Conservation (phyloP, 2,329 filamentous ascomycete species). For the Sclerotinia nivalis region DNA sequence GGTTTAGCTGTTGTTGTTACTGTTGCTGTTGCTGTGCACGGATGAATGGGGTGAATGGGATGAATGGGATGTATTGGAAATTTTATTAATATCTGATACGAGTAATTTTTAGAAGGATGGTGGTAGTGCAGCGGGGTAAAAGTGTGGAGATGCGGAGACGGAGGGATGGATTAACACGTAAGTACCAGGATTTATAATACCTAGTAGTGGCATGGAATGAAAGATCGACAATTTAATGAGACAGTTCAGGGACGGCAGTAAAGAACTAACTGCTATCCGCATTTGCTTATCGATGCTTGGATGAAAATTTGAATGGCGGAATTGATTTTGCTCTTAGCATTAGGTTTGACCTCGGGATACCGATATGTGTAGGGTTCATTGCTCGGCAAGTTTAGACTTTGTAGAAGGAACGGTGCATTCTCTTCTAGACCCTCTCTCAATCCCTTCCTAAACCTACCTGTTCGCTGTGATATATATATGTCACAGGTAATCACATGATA, state of each 20-base stretch:
- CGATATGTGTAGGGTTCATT: not conserved
- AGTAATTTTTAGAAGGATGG: not conserved
- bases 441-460: too few species aligned
- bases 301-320: not conserved
- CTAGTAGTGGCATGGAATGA: not conserved
- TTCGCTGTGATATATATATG: too few species aligned
- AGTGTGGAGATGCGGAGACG: conserved; percentile 3
- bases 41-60: not conserved
- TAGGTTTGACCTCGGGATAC: not conserved
- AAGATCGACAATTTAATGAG: too few species aligned
- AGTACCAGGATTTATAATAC: not conserved
- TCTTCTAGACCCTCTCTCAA: too few species aligned
- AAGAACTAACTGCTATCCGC: not conserved
- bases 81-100: not conserved
- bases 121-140: not conserved
- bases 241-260: not conserved
- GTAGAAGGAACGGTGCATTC: too few species aligned
- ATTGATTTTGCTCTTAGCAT: not conserved
- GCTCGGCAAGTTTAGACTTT: not conserved
- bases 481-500: too few species aligned
- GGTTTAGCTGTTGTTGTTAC: not conserved
- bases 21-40: not conserved
- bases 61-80: not conserved
- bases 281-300: not conserved
- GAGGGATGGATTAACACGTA: not conserved